These are phyloP conservation scores for Fagus crenata DNA, from an alignment of 306 rosid species.

Conservation along the genomic window DNA sequence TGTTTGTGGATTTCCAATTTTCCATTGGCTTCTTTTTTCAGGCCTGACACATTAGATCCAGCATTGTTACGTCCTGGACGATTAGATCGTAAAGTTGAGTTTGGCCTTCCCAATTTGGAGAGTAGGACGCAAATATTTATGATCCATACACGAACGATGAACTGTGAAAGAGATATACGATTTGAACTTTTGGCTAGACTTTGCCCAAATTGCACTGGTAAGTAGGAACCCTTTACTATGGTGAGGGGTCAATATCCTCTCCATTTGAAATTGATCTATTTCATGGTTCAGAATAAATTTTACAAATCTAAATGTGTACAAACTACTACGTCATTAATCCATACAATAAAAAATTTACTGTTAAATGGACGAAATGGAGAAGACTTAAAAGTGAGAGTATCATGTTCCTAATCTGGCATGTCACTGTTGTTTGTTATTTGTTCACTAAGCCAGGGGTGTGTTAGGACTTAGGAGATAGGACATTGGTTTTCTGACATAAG, in stretches of 20 bases:
- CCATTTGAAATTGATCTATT: too few relatives aligned
- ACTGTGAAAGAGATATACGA: conserved; percentile 85
- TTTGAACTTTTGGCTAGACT: conserved; percentile 90
- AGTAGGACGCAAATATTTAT: conserved; percentile 91
- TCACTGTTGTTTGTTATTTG: too few relatives aligned
- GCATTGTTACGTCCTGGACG: conserved; percentile 91
- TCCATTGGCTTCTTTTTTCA: conserved; percentile 32
- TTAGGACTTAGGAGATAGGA: background rate
- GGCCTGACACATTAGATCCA: conserved; percentile 97
- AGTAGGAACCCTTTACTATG: background rate
- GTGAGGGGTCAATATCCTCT: too few relatives aligned
- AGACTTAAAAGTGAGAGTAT: too few relatives aligned
- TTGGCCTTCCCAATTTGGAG: conserved; percentile 94
- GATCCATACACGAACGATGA: conserved; percentile 95
- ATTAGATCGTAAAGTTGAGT: conserved; percentile 92
- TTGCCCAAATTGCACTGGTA: conserved; percentile 93
- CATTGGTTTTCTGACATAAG: conserved; percentile 26
- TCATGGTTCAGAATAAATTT: too few relatives aligned
- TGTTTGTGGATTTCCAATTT: too few relatives aligned
- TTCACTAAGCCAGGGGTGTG: too few relatives aligned
- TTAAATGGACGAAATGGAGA: too few relatives aligned
- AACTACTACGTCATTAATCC: too few relatives aligned
- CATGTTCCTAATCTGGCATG: too few relatives aligned
- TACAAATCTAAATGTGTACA: too few relatives aligned
- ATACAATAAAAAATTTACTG: too few relatives aligned